Base-by-base conservation (phyloP, 2,329 filamentous ascomycete species). In the Xylaria sp. region DNA sequence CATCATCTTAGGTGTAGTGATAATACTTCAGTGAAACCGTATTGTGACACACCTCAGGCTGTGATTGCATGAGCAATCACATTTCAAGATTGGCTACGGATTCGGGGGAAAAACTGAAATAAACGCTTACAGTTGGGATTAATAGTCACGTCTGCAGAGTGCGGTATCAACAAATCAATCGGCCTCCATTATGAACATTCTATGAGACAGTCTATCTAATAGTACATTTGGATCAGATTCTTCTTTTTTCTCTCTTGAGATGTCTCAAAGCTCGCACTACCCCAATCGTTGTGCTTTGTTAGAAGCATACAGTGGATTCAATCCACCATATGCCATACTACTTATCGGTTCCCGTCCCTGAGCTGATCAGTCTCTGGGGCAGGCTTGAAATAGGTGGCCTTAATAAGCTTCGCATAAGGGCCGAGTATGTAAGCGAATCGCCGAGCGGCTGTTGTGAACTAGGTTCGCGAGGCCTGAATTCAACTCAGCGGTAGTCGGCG, bases 401-500 rank as follows among this genome's bases (percentile, higher is more conserved):
- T 28, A 4, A 4, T 28, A 28, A 4, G 3, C 3, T 28, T 28
- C 28, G 28, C 28, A 28, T 28, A 28, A 4, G 5, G 28, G 28
- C 28, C 28, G 28, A 41, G 39, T 25, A 54, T 6, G 12, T 51
- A 20, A 48, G 2, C 7, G 15, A 15, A 10, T 12, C 13, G 12
- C 39, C 44, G 18, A 31, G 44, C 23, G 9, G 23, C 15, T 50
- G 20, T 12, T 8, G n/a, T 18, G 31, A 63, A 51, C 48, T 60
- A 59, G 51, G 52, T 58, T 68, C 58, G 58, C 62, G 63, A 63
- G 2, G 20, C 52, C 66, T 66, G 34, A 28, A 31, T 58, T 10
- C 54, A 55, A 18, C 28, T 44, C 55, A 39, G n/a, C 12, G n/a
- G 41, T n/a, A 28, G 52, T 18, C n/a, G 4, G 55, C 3, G 13